Evolutionary conservation across 2,329 filamentous ascomycete species (phyloP).

Genomic region (Botrytis pseudocinerea): DNA sequence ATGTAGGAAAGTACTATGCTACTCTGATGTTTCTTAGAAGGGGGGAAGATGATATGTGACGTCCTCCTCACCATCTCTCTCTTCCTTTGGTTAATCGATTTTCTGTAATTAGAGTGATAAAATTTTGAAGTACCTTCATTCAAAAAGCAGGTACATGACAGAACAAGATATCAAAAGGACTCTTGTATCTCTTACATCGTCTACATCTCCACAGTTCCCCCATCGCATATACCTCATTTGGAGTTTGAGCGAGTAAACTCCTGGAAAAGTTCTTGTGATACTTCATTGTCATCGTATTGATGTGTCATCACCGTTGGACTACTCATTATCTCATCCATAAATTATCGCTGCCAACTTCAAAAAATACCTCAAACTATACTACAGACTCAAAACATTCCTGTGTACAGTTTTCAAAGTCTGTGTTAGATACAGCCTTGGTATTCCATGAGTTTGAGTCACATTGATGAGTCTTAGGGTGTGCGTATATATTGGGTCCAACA

Average conservation of each 20-base stretch:
- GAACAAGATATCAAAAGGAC: rapidly evolving
- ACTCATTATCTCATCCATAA: not conserved
- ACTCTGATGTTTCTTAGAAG: not conserved
- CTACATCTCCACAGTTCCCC: not conserved
- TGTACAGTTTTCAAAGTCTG: not conserved
- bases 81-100: not conserved
- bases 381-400: not conserved
- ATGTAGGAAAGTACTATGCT: not conserved
- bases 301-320: too few relatives aligned
- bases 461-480: too few relatives aligned
- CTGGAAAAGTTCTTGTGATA: too few relatives aligned
- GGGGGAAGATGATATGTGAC: not conserved
- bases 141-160: not conserved
- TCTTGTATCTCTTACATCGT: not conserved
- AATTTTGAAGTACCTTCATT: too few relatives aligned
- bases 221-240: too few relatives aligned
- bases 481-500: not conserved
- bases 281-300: not conserved
- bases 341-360: not conserved
- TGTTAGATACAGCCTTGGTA: not conserved
- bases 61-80: not conserved
- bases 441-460: too few relatives aligned
- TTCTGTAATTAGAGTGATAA: not conserved
- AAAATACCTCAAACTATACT: not conserved
- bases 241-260: not conserved